phyloP scores from a whole-genome alignment of 2,329 filamentous ascomycete genomes.

The Botryotinia convoluta region DNA sequence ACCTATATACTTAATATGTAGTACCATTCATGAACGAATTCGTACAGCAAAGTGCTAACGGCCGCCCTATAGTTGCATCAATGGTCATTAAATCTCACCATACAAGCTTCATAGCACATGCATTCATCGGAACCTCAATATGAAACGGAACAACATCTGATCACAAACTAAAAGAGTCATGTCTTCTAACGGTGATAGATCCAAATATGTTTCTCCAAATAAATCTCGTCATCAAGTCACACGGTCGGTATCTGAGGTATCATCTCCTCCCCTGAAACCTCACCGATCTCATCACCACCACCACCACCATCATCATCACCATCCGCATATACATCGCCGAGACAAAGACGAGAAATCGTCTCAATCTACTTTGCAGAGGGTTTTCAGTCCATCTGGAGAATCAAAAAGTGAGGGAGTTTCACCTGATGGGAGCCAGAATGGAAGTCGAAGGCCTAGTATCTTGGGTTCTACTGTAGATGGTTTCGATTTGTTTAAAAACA shows the following conservation, averaged over 20 bases:
- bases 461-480: constrained; percentile 33
- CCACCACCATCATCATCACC: constrained; percentile 18
- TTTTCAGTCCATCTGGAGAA: constrained; percentile 13
- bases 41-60: background rate
- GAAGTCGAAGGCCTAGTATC: constrained; percentile 46
- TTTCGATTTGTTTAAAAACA: constrained; percentile 18
- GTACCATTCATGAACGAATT: background rate
- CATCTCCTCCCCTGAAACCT: constrained; percentile 29
- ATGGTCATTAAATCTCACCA: constrained; percentile 16
- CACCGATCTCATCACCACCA: constrained; percentile 41
- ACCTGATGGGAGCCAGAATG: constrained; percentile 44
- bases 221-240: constrained; percentile 52
- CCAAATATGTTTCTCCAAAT: constrained; percentile 14
- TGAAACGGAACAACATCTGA: constrained; percentile 3
- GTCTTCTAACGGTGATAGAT: constrained; percentile 19
- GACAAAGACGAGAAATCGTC: constrained; percentile 38
- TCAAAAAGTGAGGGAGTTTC: constrained; percentile 44
- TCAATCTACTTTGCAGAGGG: constrained; percentile 27
- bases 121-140: background rate
- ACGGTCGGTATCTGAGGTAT: constrained; percentile 44
- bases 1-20: no score
- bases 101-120: constrained; percentile 37
- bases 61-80: constrained; percentile 16
- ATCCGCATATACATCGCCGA: constrained; percentile 38
- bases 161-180: constrained; percentile 16